Base-by-base conservation (phyloP, 805 yeast genomes). In the Wickerhamomyces silvicola region DNA sequence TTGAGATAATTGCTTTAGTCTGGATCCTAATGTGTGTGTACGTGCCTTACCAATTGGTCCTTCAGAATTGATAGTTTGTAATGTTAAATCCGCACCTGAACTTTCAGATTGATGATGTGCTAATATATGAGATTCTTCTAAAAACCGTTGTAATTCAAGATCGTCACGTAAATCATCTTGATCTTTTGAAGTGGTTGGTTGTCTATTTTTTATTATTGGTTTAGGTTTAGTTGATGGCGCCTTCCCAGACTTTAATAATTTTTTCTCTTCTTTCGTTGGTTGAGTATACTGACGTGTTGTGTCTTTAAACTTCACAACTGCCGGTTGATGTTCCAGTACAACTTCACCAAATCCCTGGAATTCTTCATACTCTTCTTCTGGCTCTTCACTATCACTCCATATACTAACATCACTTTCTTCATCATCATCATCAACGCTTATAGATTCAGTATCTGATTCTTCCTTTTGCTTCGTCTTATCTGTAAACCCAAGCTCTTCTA, bases 91-190 rank as follows among this genome's bases (percentile, higher is more conserved):
- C 1, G 82, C 87, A 21, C 88, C 90, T 6, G 48, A 41, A 17
- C 34, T 35, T 28, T 43, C 37, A 24, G 40, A 31, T 24, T 52
- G 50, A 33, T 62, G 56, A n/a, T 62, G 59, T 22, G 66, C 47
- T 24, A 67, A 54, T 17, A 83, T 74, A 53, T 82, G 90, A 0
- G 90, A 81, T 54, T 83, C 92, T 37, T 68, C 62, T 17, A 83
- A 52, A 26, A 83, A 68, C 36, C 87, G 59, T 50, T 82, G 88
- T 29, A 83, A 59, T 44, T 78, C 82, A n/a, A 80, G 48, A 53
- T 81, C 92, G 43, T 81, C 79, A 38, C 78, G 70, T 39, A 80
- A 45, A 45, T 81, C 74, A 18, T 78, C 74, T 22, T 57, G 71
- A 16, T 59, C 66, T 16, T 49, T 50, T 7, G 28, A 35, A 52